These are phyloP conservation scores for Wickerhamia fluorescens DNA, from an alignment of 805 yeast species.

Conservation along the genomic window DNA sequence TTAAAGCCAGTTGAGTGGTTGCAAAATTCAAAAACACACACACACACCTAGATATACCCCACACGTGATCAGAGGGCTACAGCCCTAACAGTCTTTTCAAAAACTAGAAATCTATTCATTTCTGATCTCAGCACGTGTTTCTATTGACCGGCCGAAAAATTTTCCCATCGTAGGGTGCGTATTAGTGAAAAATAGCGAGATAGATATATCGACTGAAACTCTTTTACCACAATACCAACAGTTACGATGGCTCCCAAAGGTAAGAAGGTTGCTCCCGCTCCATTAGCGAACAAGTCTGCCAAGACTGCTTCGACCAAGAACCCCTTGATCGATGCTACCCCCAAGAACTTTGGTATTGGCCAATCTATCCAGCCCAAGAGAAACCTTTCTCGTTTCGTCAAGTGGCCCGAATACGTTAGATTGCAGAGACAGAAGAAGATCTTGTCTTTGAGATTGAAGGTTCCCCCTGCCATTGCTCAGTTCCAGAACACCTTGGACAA, in stretches of 20 bases:
- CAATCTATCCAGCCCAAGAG: constrained; percentile 94
- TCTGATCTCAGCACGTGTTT: too few relatives aligned
- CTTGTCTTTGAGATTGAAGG: constrained; percentile 92
- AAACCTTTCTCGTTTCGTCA: constrained; percentile 94
- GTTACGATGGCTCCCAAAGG: constrained; percentile 36
- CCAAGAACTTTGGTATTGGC: constrained; percentile 94
- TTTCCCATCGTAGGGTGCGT: neutral
- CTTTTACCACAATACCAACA: constrained; percentile 5
- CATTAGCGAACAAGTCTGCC: constrained; percentile 71
- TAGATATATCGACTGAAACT: too few relatives aligned
- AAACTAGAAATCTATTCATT: too few relatives aligned
- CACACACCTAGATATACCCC: too few relatives aligned
- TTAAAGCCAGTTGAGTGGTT: too few relatives aligned
- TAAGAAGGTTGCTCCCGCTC: constrained; percentile 97
- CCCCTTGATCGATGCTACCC: constrained; percentile 85
- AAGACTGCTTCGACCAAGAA: constrained; percentile 42
- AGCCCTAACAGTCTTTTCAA: too few relatives aligned
- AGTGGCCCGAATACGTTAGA: constrained; percentile 98
- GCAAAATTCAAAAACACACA: too few relatives aligned
- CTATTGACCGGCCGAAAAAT: too few relatives aligned
- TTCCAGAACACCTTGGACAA: constrained; percentile 94
- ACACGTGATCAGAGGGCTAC: too few relatives aligned
- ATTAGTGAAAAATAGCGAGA: neutral
- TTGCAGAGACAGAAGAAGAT: constrained; percentile 99
- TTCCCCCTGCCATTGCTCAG: constrained; percentile 97